Evolutionary conservation across 441 rosid species (phyloP).

Genomic region (Pelargonium citronellum): DNA sequence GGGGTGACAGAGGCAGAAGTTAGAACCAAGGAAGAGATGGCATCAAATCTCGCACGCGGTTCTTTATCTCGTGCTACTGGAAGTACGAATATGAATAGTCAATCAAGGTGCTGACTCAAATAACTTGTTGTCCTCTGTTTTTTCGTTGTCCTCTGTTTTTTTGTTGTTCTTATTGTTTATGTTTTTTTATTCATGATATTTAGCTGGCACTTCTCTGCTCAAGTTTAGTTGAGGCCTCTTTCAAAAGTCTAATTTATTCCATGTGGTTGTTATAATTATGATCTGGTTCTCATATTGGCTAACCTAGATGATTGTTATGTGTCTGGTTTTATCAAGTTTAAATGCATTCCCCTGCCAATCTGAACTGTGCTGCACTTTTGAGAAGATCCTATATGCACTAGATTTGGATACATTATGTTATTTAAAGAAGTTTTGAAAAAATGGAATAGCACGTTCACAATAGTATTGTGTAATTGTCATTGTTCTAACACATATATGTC

Average conservation of each 20-base stretch:
- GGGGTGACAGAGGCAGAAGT: conserved; percentile 98
- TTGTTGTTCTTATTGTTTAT: not conserved
- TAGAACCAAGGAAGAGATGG: conserved; percentile 82
- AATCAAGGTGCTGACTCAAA: conserved; percentile 57
- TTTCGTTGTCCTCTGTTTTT: not conserved
- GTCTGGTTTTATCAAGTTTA: not conserved
- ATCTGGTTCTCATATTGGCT: not conserved
- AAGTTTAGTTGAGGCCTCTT: not conserved
- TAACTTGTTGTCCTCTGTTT: not conserved
- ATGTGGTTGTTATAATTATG: not conserved
- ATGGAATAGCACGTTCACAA: not conserved
- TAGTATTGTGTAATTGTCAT: not conserved
- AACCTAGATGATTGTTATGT: not conserved
- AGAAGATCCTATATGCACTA: no score
- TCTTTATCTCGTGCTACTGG: conserved; percentile 86
- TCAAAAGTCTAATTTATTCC: not conserved
- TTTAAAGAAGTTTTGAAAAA: not conserved
- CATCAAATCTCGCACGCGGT: conserved; percentile 60
- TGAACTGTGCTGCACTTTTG: not conserved
- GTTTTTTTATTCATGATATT: not conserved
- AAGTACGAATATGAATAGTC: conserved; percentile 98
- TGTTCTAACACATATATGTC: not conserved
- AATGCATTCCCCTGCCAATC: not conserved
- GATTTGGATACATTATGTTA: not conserved
- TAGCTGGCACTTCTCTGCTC: not conserved